A percentile compares a stretch with the other conserved stretches of the same genome.
Conservation (phyloP, 2,329 filamentous ascomycete genomes). For the Aspergillus persii region DNA sequence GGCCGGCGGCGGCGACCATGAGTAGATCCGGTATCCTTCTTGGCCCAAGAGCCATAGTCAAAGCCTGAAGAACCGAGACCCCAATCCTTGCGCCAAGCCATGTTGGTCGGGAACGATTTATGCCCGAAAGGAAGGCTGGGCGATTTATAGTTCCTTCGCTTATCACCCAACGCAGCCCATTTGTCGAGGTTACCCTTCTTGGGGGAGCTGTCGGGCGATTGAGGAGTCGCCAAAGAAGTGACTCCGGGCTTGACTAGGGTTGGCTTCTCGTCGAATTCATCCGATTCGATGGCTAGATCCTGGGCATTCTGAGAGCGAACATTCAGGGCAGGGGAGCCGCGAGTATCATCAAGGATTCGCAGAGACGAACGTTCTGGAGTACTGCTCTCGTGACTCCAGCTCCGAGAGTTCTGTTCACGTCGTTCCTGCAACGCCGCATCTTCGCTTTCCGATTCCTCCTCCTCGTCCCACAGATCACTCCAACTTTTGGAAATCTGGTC, state of each 20-base stretch:
- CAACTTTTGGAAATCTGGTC: constrained; percentile 94
- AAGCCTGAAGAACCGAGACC: constrained; percentile 38
- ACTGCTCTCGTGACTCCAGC: constrained; percentile 75
- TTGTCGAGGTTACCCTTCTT: constrained; percentile 63
- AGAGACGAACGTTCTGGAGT: constrained; percentile 50
- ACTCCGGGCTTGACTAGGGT: constrained; percentile 65
- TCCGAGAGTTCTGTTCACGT: constrained; percentile 65
- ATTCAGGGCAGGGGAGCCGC: constrained; percentile 53
- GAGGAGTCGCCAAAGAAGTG: constrained; percentile 34
- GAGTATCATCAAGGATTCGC: constrained; percentile 54
- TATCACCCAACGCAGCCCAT: constrained; percentile 84
- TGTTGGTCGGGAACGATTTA: constrained; percentile 45
- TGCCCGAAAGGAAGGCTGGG: constrained; percentile 52
- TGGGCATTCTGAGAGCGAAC: constrained; percentile 42
- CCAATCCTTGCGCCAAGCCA: constrained; percentile 44
- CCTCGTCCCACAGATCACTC: constrained; percentile 98
- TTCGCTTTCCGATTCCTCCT: constrained; percentile 66
- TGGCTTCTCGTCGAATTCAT: constrained; percentile 33
- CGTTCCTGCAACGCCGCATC: constrained; percentile 59
- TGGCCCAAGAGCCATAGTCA: constrained; percentile 34
- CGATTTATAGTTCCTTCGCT: constrained; percentile 66
- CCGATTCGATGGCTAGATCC: constrained; percentile 10
- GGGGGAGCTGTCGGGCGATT: constrained; percentile 62
- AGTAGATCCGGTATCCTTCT: constrained; percentile 30
- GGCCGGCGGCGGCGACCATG: constrained; percentile 38